These are phyloP conservation scores for Quercus aquifolioides DNA, from an alignment of 306 rosid genomes.

Conservation along the genomic window DNA sequence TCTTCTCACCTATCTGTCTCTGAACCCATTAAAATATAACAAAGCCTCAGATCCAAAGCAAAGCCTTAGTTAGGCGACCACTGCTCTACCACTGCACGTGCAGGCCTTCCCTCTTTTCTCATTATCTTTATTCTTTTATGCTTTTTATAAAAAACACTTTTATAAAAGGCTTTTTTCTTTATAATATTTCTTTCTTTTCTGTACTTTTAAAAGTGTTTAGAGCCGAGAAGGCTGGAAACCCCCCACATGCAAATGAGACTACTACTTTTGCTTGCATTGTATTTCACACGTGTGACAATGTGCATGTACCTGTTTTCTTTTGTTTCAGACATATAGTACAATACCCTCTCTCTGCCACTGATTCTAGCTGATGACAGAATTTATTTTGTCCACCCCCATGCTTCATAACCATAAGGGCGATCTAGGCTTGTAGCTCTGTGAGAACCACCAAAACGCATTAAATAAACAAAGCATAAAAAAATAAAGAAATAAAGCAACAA, in stretches of 20 bases:
- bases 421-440: too few species aligned
- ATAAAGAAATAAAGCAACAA: too few species aligned
- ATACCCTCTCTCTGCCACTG: slow-evolving; percentile 11
- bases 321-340: slow-evolving; percentile 21
- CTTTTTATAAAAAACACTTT: not conserved
- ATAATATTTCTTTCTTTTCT: not conserved
- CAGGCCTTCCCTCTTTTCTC: slow-evolving; percentile 29
- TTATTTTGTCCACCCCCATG: too few species aligned
- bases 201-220: not conserved
- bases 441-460: too few species aligned
- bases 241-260: slow-evolving; percentile 35
- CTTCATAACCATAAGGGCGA: too few species aligned
- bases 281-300: slow-evolving; percentile 51
- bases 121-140: not conserved
- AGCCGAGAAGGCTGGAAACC: slow-evolving; percentile 23
- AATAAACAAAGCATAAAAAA: too few species aligned
- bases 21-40: not conserved
- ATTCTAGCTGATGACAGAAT: not conserved
- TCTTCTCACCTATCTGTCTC: not conserved
- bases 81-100: slow-evolving; percentile 52
- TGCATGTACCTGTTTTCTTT: slow-evolving; percentile 34
- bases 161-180: not conserved
- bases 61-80: slow-evolving; percentile 18
- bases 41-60: slow-evolving; percentile 78
- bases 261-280: slow-evolving; percentile 21